Evolutionary conservation across 2,329 filamentous ascomycete genomes (phyloP), one percentile per base, ranked within the genome.

Genomic region (Beauveria medogensis): DNA sequence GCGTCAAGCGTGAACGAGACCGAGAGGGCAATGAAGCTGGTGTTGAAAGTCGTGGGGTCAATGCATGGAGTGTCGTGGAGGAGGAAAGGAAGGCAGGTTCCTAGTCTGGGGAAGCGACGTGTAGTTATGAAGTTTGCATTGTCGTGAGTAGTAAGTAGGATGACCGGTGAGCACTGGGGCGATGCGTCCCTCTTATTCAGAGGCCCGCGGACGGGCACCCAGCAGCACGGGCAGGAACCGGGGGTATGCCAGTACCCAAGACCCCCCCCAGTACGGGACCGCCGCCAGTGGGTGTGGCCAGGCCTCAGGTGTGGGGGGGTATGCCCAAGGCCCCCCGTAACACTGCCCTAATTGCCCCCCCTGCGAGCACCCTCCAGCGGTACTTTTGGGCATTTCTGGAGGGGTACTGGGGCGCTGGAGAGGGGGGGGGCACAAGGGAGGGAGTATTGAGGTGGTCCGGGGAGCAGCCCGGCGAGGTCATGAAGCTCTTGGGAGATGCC

Each of bases 101-200:
- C 34, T 28, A 67, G 65, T 68, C 64, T 63, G 67, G 67, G 68
- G 66, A 65, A 65, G 62, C 60, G 54, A 66, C 65, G 67, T 59
- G 56, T 34, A 65, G 52, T 65, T 67, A 64, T 65, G 64, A 66
- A 62, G 63, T 62, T 63, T 63, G 63, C 55, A 60, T 64, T 57
- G 64, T 34, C 60, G 28, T 64, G 65, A 64, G 44, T 43, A 52
- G 48, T 30, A 60, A 51, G 30, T 63, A 60, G 65, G 68, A 68
- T 63, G 68, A 67, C 66, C 64, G 65, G 68, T 66, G 68, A 64
- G 68, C 67, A 67, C 67, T 64, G 57, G 43, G 58, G 58, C 43
- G 41, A 54, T 60, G 58, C 51, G 58, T 53, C 58, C 51, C 58
- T 60, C 58, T 60, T 60, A 60, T 60, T 58, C 55, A 58, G 55